Percentiles rank a stretch among this genome's conserved stretches.
Conservation (phyloP, 108 stramenopile genomes). For the Skeletonema potamos region DNA sequence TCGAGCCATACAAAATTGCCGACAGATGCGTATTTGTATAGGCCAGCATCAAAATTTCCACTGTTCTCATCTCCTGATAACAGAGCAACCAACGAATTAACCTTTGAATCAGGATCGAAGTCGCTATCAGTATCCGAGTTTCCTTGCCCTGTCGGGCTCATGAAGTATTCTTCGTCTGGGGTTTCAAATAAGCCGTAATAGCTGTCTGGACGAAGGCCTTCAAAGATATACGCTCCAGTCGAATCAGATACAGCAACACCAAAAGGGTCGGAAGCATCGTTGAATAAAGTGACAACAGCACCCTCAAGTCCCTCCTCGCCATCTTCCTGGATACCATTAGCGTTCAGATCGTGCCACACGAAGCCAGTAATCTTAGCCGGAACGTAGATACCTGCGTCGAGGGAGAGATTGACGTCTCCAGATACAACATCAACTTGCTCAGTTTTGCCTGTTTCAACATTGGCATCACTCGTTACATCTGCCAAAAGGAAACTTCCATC, state of each 20-base stretch:
- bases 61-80: conserved; percentile 16
- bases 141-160: conserved; percentile 22
- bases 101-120: conserved; percentile 19
- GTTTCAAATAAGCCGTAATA: conserved; percentile 19
- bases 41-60: conserved; percentile 26
- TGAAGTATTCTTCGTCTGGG: conserved; percentile 18
- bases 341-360: conserved; percentile 34
- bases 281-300: conserved; percentile 13
- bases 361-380: conserved; percentile 34
- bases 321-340: conserved; percentile 19
- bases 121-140: conserved; percentile 8
- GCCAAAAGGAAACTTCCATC: background rate
- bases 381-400: conserved; percentile 36
- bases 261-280: conserved; percentile 3
- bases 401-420: conserved; percentile 21
- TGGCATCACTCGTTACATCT: conserved; percentile 19
- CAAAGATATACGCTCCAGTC: conserved; percentile 16
- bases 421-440: conserved; percentile 15
- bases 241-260: background rate
- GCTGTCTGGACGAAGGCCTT: conserved; percentile 12
- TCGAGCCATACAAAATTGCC: conserved; percentile 29
- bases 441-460: conserved; percentile 24
- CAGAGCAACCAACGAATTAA: conserved; percentile 10
- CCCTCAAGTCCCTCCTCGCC: conserved; percentile 18
- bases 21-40: conserved; percentile 24